Evolutionary conservation across 2,329 filamentous ascomycete species (phyloP), one percentile per base, ranked within the genome.

Genomic region (Fusarium oligoseptatum): DNA sequence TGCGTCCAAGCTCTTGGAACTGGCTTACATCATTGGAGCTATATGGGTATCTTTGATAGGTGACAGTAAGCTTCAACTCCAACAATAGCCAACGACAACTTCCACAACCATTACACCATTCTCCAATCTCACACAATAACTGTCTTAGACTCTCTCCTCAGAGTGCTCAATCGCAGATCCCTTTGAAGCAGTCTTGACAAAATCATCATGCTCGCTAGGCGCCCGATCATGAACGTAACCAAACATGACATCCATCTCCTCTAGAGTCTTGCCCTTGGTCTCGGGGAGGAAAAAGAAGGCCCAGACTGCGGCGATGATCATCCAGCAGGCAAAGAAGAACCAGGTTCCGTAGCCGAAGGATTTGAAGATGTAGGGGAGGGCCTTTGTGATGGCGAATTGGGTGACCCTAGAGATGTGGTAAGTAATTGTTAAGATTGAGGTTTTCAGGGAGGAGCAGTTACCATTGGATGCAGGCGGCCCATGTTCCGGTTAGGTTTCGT

Each of bases 261-360:
- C 88, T 3, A 89, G 81, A 0, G 87, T 87, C 63, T 88, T 81
- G 65, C 88, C 88, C 76, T 89, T 89, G 6, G 88, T 89, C 78
- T 90, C 88, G 0, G 88, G 88, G 3, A 89, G 78, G 63, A 88
- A 84, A 79, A 88, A 86, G 71, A 83, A 89, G 4, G 86, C 84
- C 81, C 86, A 89, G 29, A 87, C 66, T 11, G 84, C 82, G 7
- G 86, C 85, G 12, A 84, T 76, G 8, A 89, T 79, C 82, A 89
- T 88, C 76, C 86, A 84, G 3, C 83, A 83, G 1, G 87, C 88
- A 71, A 90, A 90, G 81, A 90, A 89, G 80, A 89, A 89, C 83
- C 87, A 90, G 2, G 87, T 87, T 6, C 88, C 88, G 74, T 85
- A 89, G 24, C 82, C 81, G 11, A 86, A 80, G 0, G 81, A 82